Conservation (phyloP, 2,329 filamentous ascomycete species). For the Ascochyta koolunga region DNA sequence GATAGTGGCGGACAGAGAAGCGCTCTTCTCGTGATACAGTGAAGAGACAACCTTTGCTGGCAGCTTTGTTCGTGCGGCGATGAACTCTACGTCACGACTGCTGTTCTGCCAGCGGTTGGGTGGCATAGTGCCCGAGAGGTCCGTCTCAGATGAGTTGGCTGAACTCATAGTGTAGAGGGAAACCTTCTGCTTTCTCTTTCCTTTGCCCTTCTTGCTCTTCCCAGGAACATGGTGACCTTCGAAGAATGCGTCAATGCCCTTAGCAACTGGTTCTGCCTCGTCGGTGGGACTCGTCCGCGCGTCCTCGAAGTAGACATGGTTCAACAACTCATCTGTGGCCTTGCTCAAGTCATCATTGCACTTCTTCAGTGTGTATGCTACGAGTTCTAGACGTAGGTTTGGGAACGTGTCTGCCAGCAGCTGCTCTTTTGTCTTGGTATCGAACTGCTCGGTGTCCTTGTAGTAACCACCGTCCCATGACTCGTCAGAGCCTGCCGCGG, state of each 20-base stretch:
- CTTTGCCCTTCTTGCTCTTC: conserved; percentile 51
- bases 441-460: conserved; percentile 52
- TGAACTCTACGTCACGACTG: conserved; percentile 65
- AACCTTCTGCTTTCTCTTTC: conserved; percentile 48
- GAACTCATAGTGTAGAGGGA: conserved; percentile 28
- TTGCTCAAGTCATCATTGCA: conserved; percentile 69
- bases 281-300: conserved; percentile 58
- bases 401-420: conserved; percentile 75
- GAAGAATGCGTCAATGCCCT: conserved; percentile 84
- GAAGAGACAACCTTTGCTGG: conserved; percentile 58
- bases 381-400: conserved; percentile 67
- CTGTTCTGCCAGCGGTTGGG: conserved; percentile 65
- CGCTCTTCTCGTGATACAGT: conserved; percentile 64
- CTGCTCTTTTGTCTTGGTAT: conserved; percentile 66
- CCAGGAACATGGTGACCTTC: conserved; percentile 57
- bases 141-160: conserved; percentile 33
- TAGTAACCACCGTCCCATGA: conserved; percentile 38
- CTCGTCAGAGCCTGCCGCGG: conserved; percentile 28
- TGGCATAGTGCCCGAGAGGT: conserved; percentile 19
- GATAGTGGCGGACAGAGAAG: conserved; percentile 63
- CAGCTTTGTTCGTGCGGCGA: conserved; percentile 59
- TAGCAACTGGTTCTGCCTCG: conserved; percentile 53
- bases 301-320: conserved; percentile 76
- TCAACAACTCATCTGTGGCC: conserved; percentile 81
- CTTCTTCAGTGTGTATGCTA: conserved; percentile 71